Base-by-base conservation (phyloP, 495 filamentous ascomycete genomes). In the Daldinia bambusicola region DNA sequence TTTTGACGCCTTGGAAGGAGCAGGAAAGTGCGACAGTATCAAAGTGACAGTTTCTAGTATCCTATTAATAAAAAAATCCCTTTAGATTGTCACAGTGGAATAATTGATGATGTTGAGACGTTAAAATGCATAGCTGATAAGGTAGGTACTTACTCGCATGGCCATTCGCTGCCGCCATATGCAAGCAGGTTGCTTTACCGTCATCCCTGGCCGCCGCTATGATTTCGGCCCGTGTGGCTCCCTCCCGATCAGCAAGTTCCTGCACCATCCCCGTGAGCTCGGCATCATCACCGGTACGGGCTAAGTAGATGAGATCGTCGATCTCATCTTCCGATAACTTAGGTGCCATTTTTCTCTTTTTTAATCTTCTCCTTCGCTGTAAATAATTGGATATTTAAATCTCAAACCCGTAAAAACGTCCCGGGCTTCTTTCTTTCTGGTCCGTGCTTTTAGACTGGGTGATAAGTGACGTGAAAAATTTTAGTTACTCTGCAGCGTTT, bases 151-250 rank as follows among this genome's bases (percentile, higher is more conserved):
- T 86, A 95, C 93, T 91, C 51, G 83, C 62, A 74, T 95, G 91
- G 34, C 94, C 94, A 81, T 98, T 98, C 9, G 92, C 95, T 38
- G 91, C 88, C 1, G 93, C 92, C 86, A 93, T 97, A 81, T 98
- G 95, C 74, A 97, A 80, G 16, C 91, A 84, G 36, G 93, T 96
- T 26, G 90, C 89, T 61, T 88, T 90, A 32, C 88, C 83, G 26
- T 88, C 84, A 70, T 97, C 93, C 62, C 86, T 86, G 10, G 90
- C 89, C 34, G 86, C 85, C 34, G 81, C 71, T 30, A 97, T 76
- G 59, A 97, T 84, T 34, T 87, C 82, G 18, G 83, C 77, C 4
- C 84, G 78, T 12, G 86, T 72, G 53, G 80, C 77, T 67, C 76
- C 76, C 70, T 91, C 85, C 61, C 89, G 84, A 30, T 80, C 77